Conservation (phyloP, 495 filamentous ascomycete genomes). For the Sabuloglossum arenarium region DNA sequence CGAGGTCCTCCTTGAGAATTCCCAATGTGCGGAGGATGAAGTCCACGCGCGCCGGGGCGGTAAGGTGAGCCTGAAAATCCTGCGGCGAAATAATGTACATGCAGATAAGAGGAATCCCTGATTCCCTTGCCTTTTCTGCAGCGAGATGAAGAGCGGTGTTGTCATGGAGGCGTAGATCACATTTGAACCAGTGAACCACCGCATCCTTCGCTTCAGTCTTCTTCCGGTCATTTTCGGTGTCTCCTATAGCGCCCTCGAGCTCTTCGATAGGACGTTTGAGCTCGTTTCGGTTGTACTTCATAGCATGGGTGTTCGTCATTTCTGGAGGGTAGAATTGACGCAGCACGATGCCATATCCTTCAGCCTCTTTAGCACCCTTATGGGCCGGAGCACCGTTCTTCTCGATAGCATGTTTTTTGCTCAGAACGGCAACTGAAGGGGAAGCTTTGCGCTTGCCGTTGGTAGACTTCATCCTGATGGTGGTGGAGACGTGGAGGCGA, state of each 20-base stretch:
- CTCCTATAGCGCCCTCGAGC: slow-evolving; percentile 11
- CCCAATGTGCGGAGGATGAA: slow-evolving; percentile 52
- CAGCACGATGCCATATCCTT: slow-evolving; percentile 43
- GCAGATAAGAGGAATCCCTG: slow-evolving; percentile 45
- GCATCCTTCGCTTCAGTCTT: slow-evolving; percentile 30
- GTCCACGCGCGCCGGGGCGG: slow-evolving; percentile 52
- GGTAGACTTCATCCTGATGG: background rate
- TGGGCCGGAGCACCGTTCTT: background rate
- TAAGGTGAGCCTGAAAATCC: slow-evolving; percentile 67
- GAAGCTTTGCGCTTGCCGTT: slow-evolving; percentile 4
- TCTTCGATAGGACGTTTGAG: slow-evolving; percentile 6
- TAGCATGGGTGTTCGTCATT: slow-evolving; percentile 48
- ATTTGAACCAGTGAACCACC: slow-evolving; percentile 86
- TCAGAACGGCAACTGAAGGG: background rate
- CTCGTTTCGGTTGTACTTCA: background rate
- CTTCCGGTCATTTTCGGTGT: slow-evolving; percentile 11
- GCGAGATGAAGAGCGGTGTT: slow-evolving; percentile 55
- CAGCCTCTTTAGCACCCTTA: slow-evolving; percentile 14
- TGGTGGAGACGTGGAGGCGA: background rate
- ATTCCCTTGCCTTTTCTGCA: slow-evolving; percentile 38
- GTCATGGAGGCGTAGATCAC: slow-evolving; percentile 52
- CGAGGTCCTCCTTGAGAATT: slow-evolving; percentile 43
- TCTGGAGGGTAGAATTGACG: slow-evolving; percentile 60
- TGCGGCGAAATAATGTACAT: slow-evolving; percentile 71
- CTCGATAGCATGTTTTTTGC: background rate